phyloP scores from a whole-genome alignment of 352 stramenopile genomes.

The Globisporangium radiosum region DNA sequence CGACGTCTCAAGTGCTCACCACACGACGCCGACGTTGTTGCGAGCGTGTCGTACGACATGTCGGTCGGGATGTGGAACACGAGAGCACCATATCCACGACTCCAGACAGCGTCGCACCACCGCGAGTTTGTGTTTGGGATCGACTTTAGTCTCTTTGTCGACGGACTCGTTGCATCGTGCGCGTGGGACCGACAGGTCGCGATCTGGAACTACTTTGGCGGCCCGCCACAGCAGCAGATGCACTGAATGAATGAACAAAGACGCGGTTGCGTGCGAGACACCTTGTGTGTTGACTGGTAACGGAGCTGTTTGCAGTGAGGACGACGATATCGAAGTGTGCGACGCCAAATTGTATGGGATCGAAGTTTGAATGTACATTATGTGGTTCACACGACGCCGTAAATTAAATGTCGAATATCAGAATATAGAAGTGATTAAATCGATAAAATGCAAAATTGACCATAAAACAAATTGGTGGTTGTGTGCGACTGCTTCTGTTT shows the following conservation, averaged over 20 bases:
- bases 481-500: too few relatives aligned
- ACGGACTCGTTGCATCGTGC: slow-evolving; percentile 68
- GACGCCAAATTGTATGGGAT: too few relatives aligned
- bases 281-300: too few relatives aligned
- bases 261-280: too few relatives aligned
- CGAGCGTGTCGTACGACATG: slow-evolving; percentile 89
- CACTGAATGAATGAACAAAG: neutral
- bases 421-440: too few relatives aligned
- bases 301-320: too few relatives aligned
- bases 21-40: slow-evolving; percentile 74
- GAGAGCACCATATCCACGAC: slow-evolving; percentile 61
- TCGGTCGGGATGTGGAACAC: slow-evolving; percentile 86
- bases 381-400: too few relatives aligned
- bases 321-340: too few relatives aligned
- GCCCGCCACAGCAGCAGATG: slow-evolving; percentile 28
- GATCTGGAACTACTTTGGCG: slow-evolving; percentile 79
- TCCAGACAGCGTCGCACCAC: slow-evolving; percentile 76
- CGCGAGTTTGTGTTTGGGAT: slow-evolving; percentile 86
- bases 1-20: slow-evolving; percentile 83
- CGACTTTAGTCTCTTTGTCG: slow-evolving; percentile 80
- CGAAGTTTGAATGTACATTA: too few relatives aligned
- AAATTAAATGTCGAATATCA: too few relatives aligned
- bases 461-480: too few relatives aligned
- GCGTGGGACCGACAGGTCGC: slow-evolving; percentile 75
- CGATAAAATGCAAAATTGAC: too few relatives aligned